Percentiles rank a stretch among this genome's conserved stretches.
Conservation (phyloP, 768 basidiomycete genomes). For the Leccinum subgranulosum region DNA sequence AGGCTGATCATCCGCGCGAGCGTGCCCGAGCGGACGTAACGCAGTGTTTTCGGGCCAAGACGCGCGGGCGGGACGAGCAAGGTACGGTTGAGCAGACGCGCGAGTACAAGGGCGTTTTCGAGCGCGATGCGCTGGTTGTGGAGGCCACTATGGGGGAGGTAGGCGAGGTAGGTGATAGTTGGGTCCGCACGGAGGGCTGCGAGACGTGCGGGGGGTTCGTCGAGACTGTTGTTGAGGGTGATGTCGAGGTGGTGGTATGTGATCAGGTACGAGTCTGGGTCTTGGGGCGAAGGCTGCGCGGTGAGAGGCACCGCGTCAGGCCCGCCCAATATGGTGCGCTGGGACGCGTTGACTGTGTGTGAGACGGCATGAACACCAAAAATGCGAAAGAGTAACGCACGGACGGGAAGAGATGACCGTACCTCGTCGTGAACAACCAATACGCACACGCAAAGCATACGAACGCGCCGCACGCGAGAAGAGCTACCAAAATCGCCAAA, state of each 20-base stretch:
- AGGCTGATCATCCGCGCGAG: constrained; percentile 44
- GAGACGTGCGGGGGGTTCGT: constrained; percentile 16
- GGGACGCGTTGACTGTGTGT: constrained; percentile 16
- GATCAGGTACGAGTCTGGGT: neutral
- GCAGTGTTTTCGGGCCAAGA: constrained; percentile 58
- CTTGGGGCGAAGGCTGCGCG: neutral
- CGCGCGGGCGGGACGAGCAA: constrained; percentile 75
- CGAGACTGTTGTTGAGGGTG: constrained; percentile 30
- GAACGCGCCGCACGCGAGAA: constrained; percentile 48
- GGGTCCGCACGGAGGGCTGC: constrained; percentile 13
- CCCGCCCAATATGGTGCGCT: constrained; percentile 6
- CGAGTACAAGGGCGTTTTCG: constrained; percentile 78
- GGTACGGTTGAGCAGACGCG: constrained; percentile 69
- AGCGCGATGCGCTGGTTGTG: constrained; percentile 87
- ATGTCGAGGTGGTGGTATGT: constrained; percentile 4
- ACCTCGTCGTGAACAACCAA: constrained; percentile 65
- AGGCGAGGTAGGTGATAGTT: constrained; percentile 56
- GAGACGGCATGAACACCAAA: constrained; percentile 15
- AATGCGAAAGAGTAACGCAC: constrained; percentile 17
- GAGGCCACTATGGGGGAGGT: constrained; percentile 80
- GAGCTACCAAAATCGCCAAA: constrained; percentile 41
- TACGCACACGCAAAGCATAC: constrained; percentile 59
- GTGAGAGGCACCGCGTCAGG: neutral
- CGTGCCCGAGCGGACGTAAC: constrained; percentile 54
- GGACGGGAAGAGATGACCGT: constrained; percentile 29